Base-by-base conservation (phyloP, 805 yeast genomes). In the Scheffersomyces spartinae region DNA sequence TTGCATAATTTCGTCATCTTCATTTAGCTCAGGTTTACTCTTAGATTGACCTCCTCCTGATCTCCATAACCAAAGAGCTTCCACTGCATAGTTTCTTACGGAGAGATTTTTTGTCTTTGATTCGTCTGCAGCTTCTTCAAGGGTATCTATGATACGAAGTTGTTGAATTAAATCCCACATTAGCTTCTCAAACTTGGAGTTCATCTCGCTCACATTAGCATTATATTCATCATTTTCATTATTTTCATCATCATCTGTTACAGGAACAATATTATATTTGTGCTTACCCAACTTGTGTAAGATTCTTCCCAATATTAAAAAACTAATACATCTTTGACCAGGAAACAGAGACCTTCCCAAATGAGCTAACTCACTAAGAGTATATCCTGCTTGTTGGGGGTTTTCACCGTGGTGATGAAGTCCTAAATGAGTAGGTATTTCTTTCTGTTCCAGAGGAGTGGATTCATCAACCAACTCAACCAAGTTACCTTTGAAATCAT, bases 301-400 rank as follows among this genome's bases (percentile, higher is more conserved):
- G 1, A 91, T 71, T 33, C 98, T 64, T 3, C 99, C 99, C 21
- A 85, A 39, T 6, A 91, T 81, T 44, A 81, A 82, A 17, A 86
- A 74, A 6, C 95, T 84, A 8, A 91, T 66, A 33, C 91, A 73
- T 24, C 96, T 61, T 52, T 91, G 99, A 0, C 93, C 74, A 1
- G 93, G 72, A 28, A 78, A 71, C 2, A 78, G 70, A 2, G 95
- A 82, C 35, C 95, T 62, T 4, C 85, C 56, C 24, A 83, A 63
- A 38, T 79, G 91, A 1, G 79, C 77, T 26, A 91, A 60, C 45
- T 91, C 99, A 0, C 71, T 61, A 13, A 91, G 46, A 0, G 96
- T 86, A 48, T 91, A 91, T 0, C 99, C 99, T 0, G 97, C 94
- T 26, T 86, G 60, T 23, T 75, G 74, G 0, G 97, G 95, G 24